These are phyloP conservation scores for Pseudozyma sp. DNA, from an alignment of 1,284 basidiomycete species.

Conservation along the genomic window DNA sequence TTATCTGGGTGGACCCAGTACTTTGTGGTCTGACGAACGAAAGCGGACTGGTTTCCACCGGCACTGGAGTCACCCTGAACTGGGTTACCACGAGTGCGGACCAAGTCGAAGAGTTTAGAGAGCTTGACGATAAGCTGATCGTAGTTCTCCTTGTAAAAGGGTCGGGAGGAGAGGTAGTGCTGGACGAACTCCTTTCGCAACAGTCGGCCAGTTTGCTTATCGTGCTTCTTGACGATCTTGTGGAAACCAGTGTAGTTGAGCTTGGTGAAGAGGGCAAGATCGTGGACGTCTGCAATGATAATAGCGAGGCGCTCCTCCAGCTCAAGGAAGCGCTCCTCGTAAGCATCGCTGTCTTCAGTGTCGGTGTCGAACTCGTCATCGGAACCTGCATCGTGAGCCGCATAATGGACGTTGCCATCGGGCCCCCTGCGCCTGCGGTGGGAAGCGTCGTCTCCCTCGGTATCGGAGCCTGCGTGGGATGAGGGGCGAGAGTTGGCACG, in stretches of 20 bases:
- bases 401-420: conserved; percentile 72
- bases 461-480: conserved; percentile 39
- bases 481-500: conserved; percentile 36
- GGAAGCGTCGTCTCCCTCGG: conserved; percentile 24
- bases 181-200: conserved; percentile 78
- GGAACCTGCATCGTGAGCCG: conserved; percentile 72
- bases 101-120: conserved; percentile 93
- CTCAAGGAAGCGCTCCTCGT: conserved; percentile 87
- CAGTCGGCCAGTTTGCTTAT: conserved; percentile 76
- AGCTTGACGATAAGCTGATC: conserved; percentile 95
- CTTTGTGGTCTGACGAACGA: conserved; percentile 96
- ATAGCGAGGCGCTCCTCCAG: conserved; percentile 95
- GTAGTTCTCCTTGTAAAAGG: conserved; percentile 85
- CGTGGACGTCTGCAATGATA: conserved; percentile 97
- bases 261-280: conserved; percentile 91
- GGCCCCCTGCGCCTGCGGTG: conserved; percentile 47
- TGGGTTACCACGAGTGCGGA: conserved; percentile 93
- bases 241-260: conserved; percentile 95
- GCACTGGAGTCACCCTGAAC: conserved; percentile 92
- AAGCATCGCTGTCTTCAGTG: conserved; percentile 77
- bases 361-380: conserved; percentile 74
- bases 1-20: conserved; percentile 88
- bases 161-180: conserved; percentile 91
- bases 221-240: conserved; percentile 98
- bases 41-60: conserved; percentile 94